These are phyloP conservation scores for Neopestalotiopsis rosae DNA, from an alignment of 2,329 filamentous ascomycete genomes.

Conservation along the genomic window DNA sequence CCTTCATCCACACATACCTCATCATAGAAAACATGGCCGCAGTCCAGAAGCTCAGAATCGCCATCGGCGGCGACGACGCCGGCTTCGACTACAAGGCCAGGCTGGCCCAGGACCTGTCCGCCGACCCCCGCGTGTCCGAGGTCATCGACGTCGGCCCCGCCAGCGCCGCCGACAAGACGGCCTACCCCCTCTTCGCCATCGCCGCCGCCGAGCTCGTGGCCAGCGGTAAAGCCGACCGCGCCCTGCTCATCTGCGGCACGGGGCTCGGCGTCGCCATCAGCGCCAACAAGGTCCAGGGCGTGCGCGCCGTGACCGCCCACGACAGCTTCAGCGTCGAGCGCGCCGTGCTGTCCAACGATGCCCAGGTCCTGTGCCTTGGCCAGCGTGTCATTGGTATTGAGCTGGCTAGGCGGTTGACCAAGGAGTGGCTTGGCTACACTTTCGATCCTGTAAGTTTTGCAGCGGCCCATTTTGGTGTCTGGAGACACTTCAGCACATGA, in stretches of 20 bases:
- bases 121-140: conserved; percentile 68
- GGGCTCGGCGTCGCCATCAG: conserved; percentile 85
- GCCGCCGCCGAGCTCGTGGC: conserved; percentile 70
- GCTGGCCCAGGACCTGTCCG: conserved; percentile 75
- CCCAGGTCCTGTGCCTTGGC: conserved; percentile 86
- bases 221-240: conserved; percentile 73
- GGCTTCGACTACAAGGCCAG: conserved; percentile 80
- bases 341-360: conserved; percentile 81
- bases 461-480: not conserved
- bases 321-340: conserved; percentile 85
- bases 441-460: conserved; percentile 68
- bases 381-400: conserved; percentile 84
- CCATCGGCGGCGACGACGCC: conserved; percentile 55
- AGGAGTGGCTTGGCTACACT: conserved; percentile 83
- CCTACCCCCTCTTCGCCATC: conserved; percentile 81
- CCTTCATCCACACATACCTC: not conserved
- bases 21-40: not conserved
- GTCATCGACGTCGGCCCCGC: conserved; percentile 79
- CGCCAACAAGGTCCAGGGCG: conserved; percentile 87
- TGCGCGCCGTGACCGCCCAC: conserved; percentile 88
- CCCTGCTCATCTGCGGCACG: conserved; percentile 83
- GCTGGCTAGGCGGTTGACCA: conserved; percentile 75
- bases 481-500: not conserved
- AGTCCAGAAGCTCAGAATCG: conserved; percentile 6
- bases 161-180: conserved; percentile 72